phyloP scores from a whole-genome alignment of 2,329 filamentous ascomycete species.

The Penicillium rolfsii region DNA sequence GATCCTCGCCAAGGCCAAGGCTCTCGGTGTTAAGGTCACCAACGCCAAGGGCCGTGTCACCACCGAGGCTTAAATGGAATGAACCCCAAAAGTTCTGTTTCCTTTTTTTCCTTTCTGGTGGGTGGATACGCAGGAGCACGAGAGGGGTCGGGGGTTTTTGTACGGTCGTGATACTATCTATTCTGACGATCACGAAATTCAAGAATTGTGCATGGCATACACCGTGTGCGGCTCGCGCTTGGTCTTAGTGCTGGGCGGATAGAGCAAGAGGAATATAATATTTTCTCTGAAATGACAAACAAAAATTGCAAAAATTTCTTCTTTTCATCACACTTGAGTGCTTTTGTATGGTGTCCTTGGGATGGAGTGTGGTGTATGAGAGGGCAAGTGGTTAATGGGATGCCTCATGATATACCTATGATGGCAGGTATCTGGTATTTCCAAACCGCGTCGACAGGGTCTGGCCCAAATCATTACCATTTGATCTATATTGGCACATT shows the following conservation, averaged over 20 bases:
- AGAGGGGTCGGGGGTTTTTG: conserved; percentile 32
- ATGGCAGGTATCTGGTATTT: not conserved
- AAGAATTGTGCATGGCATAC: conserved; percentile 36
- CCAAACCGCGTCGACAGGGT: not conserved
- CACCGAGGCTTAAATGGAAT: conserved; percentile 73
- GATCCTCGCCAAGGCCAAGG: conserved; percentile 96
- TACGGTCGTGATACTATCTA: conserved; percentile 33
- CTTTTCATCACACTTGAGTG: conserved; percentile 30
- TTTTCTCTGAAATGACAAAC: conserved; percentile 47
- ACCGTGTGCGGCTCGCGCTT: conserved; percentile 31
- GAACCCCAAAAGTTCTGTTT: conserved; percentile 50
- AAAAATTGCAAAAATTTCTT: conserved; percentile 38
- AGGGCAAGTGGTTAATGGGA: not conserved
- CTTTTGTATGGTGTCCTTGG: not conserved
- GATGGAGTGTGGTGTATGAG: not conserved
- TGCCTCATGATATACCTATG: not conserved
- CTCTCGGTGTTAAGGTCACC: conserved; percentile 98
- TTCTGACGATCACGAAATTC: conserved; percentile 38
- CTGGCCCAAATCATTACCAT: not conserved
- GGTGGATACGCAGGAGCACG: conserved; percentile 27
- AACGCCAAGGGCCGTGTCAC: conserved; percentile 99
- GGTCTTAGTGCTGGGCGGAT: conserved; percentile 50
- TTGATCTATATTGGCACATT: not conserved
- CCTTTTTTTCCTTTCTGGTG: conserved; percentile 22
- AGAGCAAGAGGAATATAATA: conserved; percentile 53